A percentile compares a stretch with the other conserved stretches of the same genome.
Conservation (phyloP, 257 asterid species). For the Solanum medicagineum region DNA sequence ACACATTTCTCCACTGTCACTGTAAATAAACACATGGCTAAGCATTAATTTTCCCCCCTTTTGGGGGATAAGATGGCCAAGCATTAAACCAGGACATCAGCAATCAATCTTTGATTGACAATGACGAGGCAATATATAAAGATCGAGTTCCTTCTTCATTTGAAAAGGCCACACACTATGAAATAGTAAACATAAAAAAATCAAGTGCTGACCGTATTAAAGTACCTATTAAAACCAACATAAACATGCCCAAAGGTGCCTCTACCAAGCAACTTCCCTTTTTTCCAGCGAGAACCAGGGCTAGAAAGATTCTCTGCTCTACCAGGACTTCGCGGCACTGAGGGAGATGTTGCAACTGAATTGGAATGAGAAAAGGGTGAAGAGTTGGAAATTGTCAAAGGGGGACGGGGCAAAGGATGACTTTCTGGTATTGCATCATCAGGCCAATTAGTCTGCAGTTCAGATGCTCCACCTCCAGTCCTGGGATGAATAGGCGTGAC, state of each 20-base stretch:
- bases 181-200: neutral
- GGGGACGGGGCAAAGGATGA: constrained; percentile 89
- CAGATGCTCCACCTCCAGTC: constrained; percentile 71
- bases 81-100: neutral
- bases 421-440: constrained; percentile 86
- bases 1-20: constrained; percentile 97
- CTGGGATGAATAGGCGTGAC: constrained; percentile 96
- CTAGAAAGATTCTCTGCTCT: constrained; percentile 75
- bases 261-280: constrained; percentile 58
- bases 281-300: constrained; percentile 94
- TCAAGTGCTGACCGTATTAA: neutral
- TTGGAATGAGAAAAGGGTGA: constrained; percentile 71
- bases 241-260: constrained; percentile 55
- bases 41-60: neutral
- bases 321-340: constrained; percentile 95
- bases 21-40: constrained; percentile 4
- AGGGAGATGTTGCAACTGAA: constrained; percentile 87
- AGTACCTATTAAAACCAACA: constrained; percentile 71
- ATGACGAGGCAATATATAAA: neutral
- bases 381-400: constrained; percentile 36
- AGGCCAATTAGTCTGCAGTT: constrained; percentile 54
- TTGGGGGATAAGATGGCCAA: neutral
- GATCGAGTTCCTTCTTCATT: neutral
- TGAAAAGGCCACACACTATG: neutral
- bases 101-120: neutral